Percentiles rank a stretch among this genome's conserved stretches.
phyloP scores from a whole-genome alignment of 306 rosid species.

The Echinosophora koreensis region DNA sequence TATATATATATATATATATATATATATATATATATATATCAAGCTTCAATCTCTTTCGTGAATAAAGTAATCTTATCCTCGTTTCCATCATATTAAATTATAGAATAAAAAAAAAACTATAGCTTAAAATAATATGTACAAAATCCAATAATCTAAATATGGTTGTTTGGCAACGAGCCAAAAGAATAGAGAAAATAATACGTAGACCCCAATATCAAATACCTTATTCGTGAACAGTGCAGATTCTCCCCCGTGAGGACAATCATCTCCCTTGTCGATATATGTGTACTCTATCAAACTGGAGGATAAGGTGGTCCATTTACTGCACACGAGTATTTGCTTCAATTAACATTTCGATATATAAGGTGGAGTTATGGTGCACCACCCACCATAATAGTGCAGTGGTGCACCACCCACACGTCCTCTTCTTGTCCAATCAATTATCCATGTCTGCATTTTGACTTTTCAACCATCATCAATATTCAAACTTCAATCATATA shows the following conservation, averaged over 20 bases:
- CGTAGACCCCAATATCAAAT: neutral
- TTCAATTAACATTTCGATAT: neutral
- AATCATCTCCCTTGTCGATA: slow-evolving; percentile 19
- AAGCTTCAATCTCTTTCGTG: slow-evolving; percentile 33
- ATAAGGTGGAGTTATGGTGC: too few species aligned
- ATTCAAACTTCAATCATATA: too few species aligned
- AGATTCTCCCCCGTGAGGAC: neutral
- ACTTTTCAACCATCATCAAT: too few species aligned
- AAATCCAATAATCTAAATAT: slow-evolving; percentile 17
- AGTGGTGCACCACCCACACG: too few species aligned
- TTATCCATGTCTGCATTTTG: too few species aligned
- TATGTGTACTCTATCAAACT: neutral
- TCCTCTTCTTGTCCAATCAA: too few species aligned
- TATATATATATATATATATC: too few species aligned
- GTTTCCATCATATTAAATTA: neutral
- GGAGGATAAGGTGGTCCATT: slow-evolving; percentile 33
- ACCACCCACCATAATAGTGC: too few species aligned
- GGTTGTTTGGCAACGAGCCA: slow-evolving; percentile 41
- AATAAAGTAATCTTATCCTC: slow-evolving; percentile 26
- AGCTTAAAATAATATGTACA: neutral
- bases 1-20: too few species aligned
- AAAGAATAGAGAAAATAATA: neutral
- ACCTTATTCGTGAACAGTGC: neutral
- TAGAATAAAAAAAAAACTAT: neutral
- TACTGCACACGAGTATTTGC: neutral